These are phyloP conservation scores for Gymnopilus junonius DNA, from an alignment of 768 basidiomycete species.

Conservation along the genomic window DNA sequence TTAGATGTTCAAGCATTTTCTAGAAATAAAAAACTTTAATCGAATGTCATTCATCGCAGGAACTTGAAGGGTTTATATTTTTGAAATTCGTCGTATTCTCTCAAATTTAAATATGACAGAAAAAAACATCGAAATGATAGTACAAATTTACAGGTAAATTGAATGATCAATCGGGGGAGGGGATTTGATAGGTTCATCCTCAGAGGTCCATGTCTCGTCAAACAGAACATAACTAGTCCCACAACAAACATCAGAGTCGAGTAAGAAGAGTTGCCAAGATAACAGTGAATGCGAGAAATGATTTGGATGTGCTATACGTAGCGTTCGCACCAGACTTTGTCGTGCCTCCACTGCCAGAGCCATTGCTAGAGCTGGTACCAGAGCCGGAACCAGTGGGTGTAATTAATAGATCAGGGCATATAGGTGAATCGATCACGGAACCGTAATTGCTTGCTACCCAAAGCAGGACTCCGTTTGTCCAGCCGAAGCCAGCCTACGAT, in stretches of 20 bases:
- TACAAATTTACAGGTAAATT: neutral
- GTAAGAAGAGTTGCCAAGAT: constrained; percentile 1
- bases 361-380: neutral
- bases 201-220: neutral
- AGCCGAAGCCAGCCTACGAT: constrained; percentile 75
- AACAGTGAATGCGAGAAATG: neutral
- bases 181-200: neutral
- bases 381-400: constrained; percentile 18
- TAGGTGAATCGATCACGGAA: constrained; percentile 56
- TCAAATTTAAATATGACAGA: no score
- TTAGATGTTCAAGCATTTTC: no score
- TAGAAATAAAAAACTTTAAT: no score
- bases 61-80: no score
- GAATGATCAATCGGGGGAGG: neutral
- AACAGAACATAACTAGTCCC: neutral
- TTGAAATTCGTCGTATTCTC: no score
- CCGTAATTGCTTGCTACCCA: constrained; percentile 78
- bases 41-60: no score
- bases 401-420: constrained; percentile 56
- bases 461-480: constrained; percentile 84
- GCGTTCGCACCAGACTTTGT: constrained; percentile 10
- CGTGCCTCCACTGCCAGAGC: neutral
- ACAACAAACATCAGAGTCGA: neutral
- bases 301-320: neutral
- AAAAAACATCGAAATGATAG: neutral